Evolutionary conservation across 768 basidiomycete genomes (phyloP), one percentile per base, ranked within the genome.

Genomic region (Boletellus emodensis): DNA sequence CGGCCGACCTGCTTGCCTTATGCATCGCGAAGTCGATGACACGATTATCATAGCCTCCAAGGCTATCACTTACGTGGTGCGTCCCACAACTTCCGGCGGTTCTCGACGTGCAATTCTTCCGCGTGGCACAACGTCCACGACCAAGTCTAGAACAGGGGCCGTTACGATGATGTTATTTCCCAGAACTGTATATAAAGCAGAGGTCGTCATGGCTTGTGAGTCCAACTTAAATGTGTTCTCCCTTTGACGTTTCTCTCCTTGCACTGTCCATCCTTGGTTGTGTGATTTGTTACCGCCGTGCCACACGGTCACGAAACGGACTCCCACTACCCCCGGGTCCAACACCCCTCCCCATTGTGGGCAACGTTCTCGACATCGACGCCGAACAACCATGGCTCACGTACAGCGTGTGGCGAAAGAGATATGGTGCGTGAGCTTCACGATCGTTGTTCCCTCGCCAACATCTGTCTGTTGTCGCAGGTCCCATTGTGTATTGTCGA

Each of bases 401-500:
- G 15, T 66, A 66, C 17, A 53, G 65, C 32, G n/a, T 15, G 15
- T 66, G 64, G 64, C 51, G 55, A 43, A 61, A 58, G 39, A 64
- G 52, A 54, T 68, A 68, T 40, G 64, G 64, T 62, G 26, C 37
- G 55, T 11, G 28, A 13, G 36, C n/a, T 40, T 40, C 14, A 14
- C 18, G 8, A 20, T 30, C 30, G 8, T 38, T n/a, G 35, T 18
- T 10, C 14, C 6, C 17, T 30, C 3, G 12, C 14, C 18, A 9
- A 18, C 5, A 8, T 38, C 44, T 10, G 46, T 6, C 33, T 40
- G 32, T 28, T 28, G 14, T n/a, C 33, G 40, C 46, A 68, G 65
- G 65, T 4, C 58, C 64, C 9, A 55, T 68, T 30, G 60, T 68
- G 17, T 60, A 68, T 26, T 66, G 61, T 34, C 53, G 47, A 34